Evolutionary conservation across 495 filamentous ascomycete genomes (phyloP).

Genomic region (Penicillium herquei): DNA sequence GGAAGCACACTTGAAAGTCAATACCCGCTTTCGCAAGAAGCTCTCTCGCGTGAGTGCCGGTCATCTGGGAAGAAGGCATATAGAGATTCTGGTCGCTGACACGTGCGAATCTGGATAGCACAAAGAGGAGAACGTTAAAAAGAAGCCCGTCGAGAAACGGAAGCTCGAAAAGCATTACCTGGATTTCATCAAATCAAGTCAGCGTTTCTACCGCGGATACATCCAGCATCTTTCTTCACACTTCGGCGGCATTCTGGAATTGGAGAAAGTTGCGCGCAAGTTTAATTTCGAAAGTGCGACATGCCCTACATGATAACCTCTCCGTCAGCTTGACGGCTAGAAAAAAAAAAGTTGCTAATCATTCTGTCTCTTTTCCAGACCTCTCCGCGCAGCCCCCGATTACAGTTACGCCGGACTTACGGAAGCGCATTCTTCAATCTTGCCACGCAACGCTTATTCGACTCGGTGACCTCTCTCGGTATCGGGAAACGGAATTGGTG

Average conservation of each 20-base stretch:
- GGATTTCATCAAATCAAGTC: constrained; percentile 79
- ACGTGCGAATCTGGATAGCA: constrained; percentile 38
- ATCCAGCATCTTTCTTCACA: constrained; percentile 74
- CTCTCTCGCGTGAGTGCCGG: constrained; percentile 46
- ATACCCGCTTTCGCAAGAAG: constrained; percentile 69
- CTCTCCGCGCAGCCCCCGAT: constrained; percentile 34
- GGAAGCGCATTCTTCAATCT: constrained; percentile 60
- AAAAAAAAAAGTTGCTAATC: constrained; percentile 30
- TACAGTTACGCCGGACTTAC: constrained; percentile 46
- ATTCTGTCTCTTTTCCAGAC: constrained; percentile 33
- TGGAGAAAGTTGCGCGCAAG: constrained; percentile 67
- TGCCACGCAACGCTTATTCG: constrained; percentile 83
- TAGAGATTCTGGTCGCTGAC: constrained; percentile 5
- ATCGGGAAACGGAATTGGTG: constrained; percentile 69
- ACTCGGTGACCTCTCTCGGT: constrained; percentile 88
- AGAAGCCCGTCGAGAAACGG: constrained; percentile 70
- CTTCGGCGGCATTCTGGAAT: constrained; percentile 67
- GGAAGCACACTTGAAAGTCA: constrained; percentile 74
- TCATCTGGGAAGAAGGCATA: constrained; percentile 4
- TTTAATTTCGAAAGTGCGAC: constrained; percentile 60
- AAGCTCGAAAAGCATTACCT: constrained; percentile 78
- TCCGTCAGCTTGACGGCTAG: background rate
- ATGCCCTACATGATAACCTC: background rate
- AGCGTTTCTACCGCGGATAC: constrained; percentile 82
- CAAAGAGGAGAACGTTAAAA: constrained; percentile 53